These are phyloP conservation scores for Spiromastix sp. DNA, from an alignment of 2,329 filamentous ascomycete genomes.

Conservation along the genomic window DNA sequence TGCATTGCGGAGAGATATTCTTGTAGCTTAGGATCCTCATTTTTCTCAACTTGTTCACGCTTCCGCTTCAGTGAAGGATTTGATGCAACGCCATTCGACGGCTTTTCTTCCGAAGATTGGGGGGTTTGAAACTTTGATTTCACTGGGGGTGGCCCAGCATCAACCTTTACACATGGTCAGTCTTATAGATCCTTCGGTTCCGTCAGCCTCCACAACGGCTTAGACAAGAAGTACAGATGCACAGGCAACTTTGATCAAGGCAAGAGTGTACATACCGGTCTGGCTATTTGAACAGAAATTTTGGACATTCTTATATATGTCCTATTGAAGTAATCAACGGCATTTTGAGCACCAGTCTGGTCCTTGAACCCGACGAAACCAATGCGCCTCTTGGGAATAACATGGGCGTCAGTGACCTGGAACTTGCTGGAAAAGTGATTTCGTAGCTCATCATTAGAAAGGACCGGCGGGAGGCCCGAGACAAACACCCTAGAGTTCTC, in stretches of 20 bases:
- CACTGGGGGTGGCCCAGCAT: slow-evolving; percentile 23
- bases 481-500: slow-evolving; percentile 66
- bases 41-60: slow-evolving; percentile 44
- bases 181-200: slow-evolving; percentile 24
- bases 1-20: slow-evolving; percentile 83
- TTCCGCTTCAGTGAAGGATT: slow-evolving; percentile 31
- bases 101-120: slow-evolving; percentile 10
- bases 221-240: slow-evolving; percentile 10
- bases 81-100: slow-evolving; percentile 1
- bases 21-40: slow-evolving; percentile 66
- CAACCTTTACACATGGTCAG: slow-evolving; percentile 33
- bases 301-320: slow-evolving; percentile 94
- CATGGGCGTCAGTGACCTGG: slow-evolving; percentile 80
- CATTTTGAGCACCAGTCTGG: slow-evolving; percentile 65
- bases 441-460: slow-evolving; percentile 74
- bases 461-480: slow-evolving; percentile 68
- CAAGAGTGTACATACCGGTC: slow-evolving; percentile 50
- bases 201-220: slow-evolving; percentile 15
- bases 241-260: slow-evolving; percentile 8
- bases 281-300: slow-evolving; percentile 80
- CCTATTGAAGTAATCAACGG: slow-evolving; percentile 91
- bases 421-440: slow-evolving; percentile 76
- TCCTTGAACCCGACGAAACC: slow-evolving; percentile 92
- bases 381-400: slow-evolving; percentile 81
- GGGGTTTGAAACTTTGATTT: slow-evolving; percentile 13